Base-by-base conservation (phyloP, 2,329 filamentous ascomycete species). In the Sporothrix mexicana region DNA sequence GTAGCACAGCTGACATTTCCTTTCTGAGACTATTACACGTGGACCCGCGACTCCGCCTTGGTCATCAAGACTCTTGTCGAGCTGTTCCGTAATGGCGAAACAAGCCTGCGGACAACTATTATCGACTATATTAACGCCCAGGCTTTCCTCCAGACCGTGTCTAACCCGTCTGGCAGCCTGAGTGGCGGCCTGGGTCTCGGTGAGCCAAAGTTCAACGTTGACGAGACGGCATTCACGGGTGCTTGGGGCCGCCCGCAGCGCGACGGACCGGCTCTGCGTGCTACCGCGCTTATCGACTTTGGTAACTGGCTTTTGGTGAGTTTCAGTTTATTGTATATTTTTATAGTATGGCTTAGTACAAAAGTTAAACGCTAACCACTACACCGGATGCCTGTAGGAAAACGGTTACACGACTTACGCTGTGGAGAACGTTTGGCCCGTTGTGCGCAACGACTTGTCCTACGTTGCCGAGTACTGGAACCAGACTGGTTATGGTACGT, bases 391-490 rank as follows among this genome's bases (percentile, higher is more conserved):
- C n/a, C 83, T 95, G 20, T 43, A 72, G 82, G 91, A 93, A 71
- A 76, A 76, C 74, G 91, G 90, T 9, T 89, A 91, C 77, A 83
- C 88, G 10, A 83, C 83, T 1, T 87, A 86, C 0, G 90, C 88
- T 2, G 81, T 80, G 3, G 80, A 83, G 61, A 84, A 87, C 61
- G 82, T 93, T 57, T 95, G 92, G 92, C 93, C 93, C 2, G 84
- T 95, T 70, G 88, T 94, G 62, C 84, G 86, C 66, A 95, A 94
- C 76, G 93, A 96, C 77, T 85, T 97, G 47, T 86, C 85, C 61
- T 96, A 95, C 75, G 89, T 93, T 7, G 86, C 89, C 0, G 88
- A 93, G 78, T 93, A 93, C 82, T 93, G 91, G 89, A 88, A 88
- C 78, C 80, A 84, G 75, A 88, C 86, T 0, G 87, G 87, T 5